Evolutionary conservation across 2,329 filamentous ascomycete species (phyloP), one percentile per base, ranked within the genome.

Genomic region (Orbilia oligospora): DNA sequence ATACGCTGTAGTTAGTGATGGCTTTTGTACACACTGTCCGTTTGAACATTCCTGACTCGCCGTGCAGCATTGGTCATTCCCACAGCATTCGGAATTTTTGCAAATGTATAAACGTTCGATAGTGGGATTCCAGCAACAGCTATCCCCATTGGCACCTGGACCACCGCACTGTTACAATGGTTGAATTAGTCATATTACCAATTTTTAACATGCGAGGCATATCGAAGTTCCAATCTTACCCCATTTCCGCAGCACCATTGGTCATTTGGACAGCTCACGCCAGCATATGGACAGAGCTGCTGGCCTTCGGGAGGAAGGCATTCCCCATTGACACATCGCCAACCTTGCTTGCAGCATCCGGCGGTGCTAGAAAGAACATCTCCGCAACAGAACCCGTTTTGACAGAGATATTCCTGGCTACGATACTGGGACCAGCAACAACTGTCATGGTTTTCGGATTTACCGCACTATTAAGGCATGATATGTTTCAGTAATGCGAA

Each of bases 51-150:
- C 24, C 22, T 56, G 33, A 38, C 24, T 66, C 6, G 22, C 48
- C 0, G 36, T 46, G 14, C 61, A 66, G 18, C 69, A 72, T 33
- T 41, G 18, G 18, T 61, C 55, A 18, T 41, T 41, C 1, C 55
- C 33, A 24, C 55, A 61, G 46, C 46, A 53, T 12, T 36, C 16
- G 16, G 24, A 33, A 12, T 66, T 46, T 9, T 66, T 49, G 38
- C 69, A 72, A n/a, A 72, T 36, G 14, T 38, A 58, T 22, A 24
- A 4, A 5, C 16, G 33, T 4, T 33, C 8, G 4, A 20, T 46
- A n/a, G 36, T 14, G 1, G 69, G 22, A 49, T 30, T 33, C 69
- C 69, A 72, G 49, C 69, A 72, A 16, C 69, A 72, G 24, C 36
- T 66, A 5, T 72, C 69, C 0, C 69, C 69, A 22, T 66, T 66